A percentile compares a stretch with the other conserved stretches of the same genome.
These are phyloP conservation scores for Aspergillus luchuensis DNA, from an alignment of 2,329 filamentous ascomycete genomes.

Conservation along the genomic window DNA sequence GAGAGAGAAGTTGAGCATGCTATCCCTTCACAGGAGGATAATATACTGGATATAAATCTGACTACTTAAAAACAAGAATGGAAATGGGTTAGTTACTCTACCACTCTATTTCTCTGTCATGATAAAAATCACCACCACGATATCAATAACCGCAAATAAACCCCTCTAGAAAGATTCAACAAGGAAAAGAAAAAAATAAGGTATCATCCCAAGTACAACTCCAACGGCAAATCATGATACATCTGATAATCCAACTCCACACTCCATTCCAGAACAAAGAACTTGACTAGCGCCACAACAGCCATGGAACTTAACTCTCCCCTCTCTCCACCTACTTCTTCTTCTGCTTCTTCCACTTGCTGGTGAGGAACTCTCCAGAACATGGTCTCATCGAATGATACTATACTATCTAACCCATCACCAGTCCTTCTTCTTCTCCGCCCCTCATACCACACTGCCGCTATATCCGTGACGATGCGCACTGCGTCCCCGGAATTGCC, in stretches of 20 bases:
- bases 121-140: too few relatives aligned
- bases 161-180: too few relatives aligned
- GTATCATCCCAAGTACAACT: constrained; percentile 7
- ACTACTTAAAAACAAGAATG: too few relatives aligned
- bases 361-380: background rate
- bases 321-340: background rate
- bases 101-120: too few relatives aligned
- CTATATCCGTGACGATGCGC: constrained; percentile 12
- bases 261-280: constrained; percentile 18
- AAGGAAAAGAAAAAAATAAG: background rate
- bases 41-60: too few relatives aligned
- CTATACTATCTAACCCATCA: background rate
- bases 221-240: constrained; percentile 14
- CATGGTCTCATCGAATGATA: background rate
- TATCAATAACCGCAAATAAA: too few relatives aligned
- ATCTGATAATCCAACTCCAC: constrained; percentile 15
- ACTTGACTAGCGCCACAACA: constrained; percentile 16
- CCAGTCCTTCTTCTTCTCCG: background rate
- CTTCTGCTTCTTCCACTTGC: background rate
- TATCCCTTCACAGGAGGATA: too few relatives aligned
- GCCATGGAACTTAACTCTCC: constrained; percentile 5
- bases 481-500: constrained; percentile 16
- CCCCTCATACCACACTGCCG: background rate
- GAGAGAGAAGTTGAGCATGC: too few relatives aligned
- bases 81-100: too few relatives aligned